phyloP scores from a whole-genome alignment of 2,329 filamentous ascomycete species.

The Talaromyces verruculosus region DNA sequence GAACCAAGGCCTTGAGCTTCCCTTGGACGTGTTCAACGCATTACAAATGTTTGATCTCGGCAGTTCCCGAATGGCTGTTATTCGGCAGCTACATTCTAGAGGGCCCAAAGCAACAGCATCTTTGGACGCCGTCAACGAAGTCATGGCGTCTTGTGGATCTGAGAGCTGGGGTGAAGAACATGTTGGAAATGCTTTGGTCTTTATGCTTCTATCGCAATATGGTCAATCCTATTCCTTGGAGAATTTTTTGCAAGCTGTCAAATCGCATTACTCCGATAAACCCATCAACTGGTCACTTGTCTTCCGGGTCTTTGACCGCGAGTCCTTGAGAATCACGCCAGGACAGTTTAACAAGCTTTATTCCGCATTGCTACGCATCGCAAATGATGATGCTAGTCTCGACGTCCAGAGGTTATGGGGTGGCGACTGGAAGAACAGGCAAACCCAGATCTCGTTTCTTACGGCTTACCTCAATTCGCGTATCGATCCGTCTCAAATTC shows the following conservation, averaged over 20 bases:
- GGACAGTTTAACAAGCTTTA: slow-evolving; percentile 80
- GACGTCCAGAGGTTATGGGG: slow-evolving; percentile 91
- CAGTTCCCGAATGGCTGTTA: slow-evolving; percentile 48
- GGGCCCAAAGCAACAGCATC: slow-evolving; percentile 75
- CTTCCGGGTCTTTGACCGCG: slow-evolving; percentile 76
- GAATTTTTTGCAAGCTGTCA: slow-evolving; percentile 61
- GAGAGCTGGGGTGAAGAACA: slow-evolving; percentile 76
- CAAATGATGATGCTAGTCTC: slow-evolving; percentile 62
- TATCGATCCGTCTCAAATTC: slow-evolving; percentile 81
- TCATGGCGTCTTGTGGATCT: slow-evolving; percentile 56
- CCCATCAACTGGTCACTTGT: slow-evolving; percentile 68
- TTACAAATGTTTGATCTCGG: slow-evolving; percentile 49
- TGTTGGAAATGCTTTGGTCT: slow-evolving; percentile 76
- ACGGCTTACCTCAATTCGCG: slow-evolving; percentile 78
- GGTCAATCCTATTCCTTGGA: slow-evolving; percentile 67
- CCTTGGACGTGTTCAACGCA: slow-evolving; percentile 44
- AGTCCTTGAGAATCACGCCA: slow-evolving; percentile 71
- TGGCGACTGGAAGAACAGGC: slow-evolving; percentile 77
- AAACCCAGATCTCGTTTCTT: slow-evolving; percentile 92
- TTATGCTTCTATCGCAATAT: slow-evolving; percentile 61
- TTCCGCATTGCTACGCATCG: slow-evolving; percentile 71
- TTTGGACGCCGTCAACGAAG: slow-evolving; percentile 66
- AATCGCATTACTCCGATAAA: slow-evolving; percentile 56
- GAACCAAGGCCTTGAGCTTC: slow-evolving; percentile 51
- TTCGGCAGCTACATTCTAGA: slow-evolving; percentile 67